These are phyloP conservation scores for Recurvomyces mirabilis DNA, from an alignment of 495 filamentous ascomycete species.

Conservation along the genomic window DNA sequence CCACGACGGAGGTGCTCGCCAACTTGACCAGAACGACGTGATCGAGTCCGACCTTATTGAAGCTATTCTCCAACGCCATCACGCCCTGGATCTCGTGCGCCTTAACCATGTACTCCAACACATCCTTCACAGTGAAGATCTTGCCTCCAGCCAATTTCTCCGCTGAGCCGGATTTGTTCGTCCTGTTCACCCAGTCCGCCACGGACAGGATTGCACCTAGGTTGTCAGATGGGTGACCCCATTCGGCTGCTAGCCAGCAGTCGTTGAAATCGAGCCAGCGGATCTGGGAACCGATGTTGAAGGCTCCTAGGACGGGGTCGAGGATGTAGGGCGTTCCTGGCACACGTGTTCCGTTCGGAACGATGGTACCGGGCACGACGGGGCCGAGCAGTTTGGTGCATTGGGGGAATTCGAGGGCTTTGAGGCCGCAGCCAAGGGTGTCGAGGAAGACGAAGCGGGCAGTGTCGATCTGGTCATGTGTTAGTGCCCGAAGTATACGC, in stretches of 20 bases:
- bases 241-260: slow-evolving; percentile 98
- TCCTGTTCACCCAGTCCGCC: slow-evolving; percentile 93
- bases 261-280: slow-evolving; percentile 99
- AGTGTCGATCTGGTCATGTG: slow-evolving; percentile 66
- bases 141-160: slow-evolving; percentile 71
- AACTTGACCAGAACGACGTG: slow-evolving; percentile 98
- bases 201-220: slow-evolving; percentile 90
- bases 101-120: slow-evolving; percentile 98
- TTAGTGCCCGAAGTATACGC: not conserved
- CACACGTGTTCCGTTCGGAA: slow-evolving; percentile 86
- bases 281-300: slow-evolving; percentile 98
- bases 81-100: slow-evolving; percentile 99
- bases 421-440: slow-evolving; percentile 90
- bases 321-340: slow-evolving; percentile 88
- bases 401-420: slow-evolving; percentile 90
- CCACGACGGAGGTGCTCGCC: slow-evolving; percentile 84
- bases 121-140: slow-evolving; percentile 73
- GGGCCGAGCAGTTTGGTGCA: slow-evolving; percentile 94
- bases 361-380: slow-evolving; percentile 77
- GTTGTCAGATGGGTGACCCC: slow-evolving; percentile 97
- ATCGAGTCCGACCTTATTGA: slow-evolving; percentile 95
- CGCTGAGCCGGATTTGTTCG: slow-evolving; percentile 81
- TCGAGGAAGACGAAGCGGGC: slow-evolving; percentile 54
- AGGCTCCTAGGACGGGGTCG: slow-evolving; percentile 89
- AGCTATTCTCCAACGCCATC: slow-evolving; percentile 91